Percentiles rank a stretch among this genome's conserved stretches.
phyloP scores from a whole-genome alignment of 495 filamentous ascomycete species.

The Aspergillus haitiensis region DNA sequence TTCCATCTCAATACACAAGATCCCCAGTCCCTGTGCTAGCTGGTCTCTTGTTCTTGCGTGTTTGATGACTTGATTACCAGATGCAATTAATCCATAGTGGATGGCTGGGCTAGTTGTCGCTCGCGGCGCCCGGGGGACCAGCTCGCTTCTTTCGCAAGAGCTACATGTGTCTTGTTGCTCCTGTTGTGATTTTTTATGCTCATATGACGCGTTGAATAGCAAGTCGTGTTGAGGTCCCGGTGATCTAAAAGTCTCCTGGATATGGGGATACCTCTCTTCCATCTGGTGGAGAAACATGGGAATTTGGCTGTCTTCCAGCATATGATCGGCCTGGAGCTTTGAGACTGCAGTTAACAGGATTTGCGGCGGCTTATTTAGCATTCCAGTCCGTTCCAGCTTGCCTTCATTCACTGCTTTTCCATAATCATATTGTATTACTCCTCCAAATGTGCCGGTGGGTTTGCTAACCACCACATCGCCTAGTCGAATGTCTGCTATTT shows the following conservation, averaged over 20 bases:
- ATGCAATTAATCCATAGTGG: constrained; percentile 27
- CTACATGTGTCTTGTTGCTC: constrained; percentile 20
- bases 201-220: too few species aligned
- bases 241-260: background rate
- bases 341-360: constrained; percentile 31
- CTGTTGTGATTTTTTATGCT: too few species aligned
- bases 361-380: constrained; percentile 36
- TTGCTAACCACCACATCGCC: constrained; percentile 41
- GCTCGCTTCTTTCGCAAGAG: constrained; percentile 20
- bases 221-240: too few species aligned
- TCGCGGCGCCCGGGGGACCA: constrained; percentile 15
- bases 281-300: constrained; percentile 22
- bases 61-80: constrained; percentile 26
- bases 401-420: constrained; percentile 34
- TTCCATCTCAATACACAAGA: constrained; percentile 53
- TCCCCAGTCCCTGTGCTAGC: constrained; percentile 22
- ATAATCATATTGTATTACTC: constrained; percentile 39
- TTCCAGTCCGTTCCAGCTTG: constrained; percentile 35
- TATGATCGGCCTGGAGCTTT: constrained; percentile 23
- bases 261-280: constrained; percentile 22
- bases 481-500: constrained; percentile 32
- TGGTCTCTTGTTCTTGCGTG: constrained; percentile 16
- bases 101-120: constrained; percentile 8
- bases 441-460: constrained; percentile 20
- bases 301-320: constrained; percentile 15